phyloP scores from a whole-genome alignment of 768 basidiomycete species.

The Lactarius deliciosus region DNA sequence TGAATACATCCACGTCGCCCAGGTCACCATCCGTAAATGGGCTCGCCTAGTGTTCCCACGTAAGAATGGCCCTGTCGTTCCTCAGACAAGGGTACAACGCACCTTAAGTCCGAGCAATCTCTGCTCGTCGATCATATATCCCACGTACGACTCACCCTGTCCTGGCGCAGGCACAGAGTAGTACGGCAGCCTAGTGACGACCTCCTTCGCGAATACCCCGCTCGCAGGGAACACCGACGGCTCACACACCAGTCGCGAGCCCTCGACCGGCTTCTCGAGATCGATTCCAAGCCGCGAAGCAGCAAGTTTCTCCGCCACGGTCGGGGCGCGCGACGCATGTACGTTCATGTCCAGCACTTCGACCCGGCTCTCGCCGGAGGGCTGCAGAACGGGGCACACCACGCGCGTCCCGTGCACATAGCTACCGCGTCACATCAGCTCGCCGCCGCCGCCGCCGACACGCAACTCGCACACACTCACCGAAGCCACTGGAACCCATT shows the following conservation, averaged over 20 bases:
- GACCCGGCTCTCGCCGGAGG: constrained; percentile 21
- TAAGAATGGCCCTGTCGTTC: neutral
- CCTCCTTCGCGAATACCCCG: constrained; percentile 31
- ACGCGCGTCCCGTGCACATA: constrained; percentile 46
- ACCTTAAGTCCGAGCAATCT: constrained; percentile 41
- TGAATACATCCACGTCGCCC: constrained; percentile 41
- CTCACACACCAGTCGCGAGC: constrained; percentile 14
- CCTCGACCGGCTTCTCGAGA: neutral
- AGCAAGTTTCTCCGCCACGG: constrained; percentile 6
- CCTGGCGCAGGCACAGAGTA: constrained; percentile 21
- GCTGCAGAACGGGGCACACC: constrained; percentile 32
- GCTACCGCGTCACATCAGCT: neutral
- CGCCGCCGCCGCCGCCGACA: neutral
- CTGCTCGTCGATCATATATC: constrained; percentile 44
- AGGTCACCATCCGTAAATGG: constrained; percentile 38
- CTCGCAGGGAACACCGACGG: constrained; percentile 16
- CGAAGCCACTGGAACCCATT: constrained; percentile 42
- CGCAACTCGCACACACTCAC: constrained; percentile 2
- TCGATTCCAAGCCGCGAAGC: constrained; percentile 16
- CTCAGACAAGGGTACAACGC: neutral
- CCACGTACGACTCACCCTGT: constrained; percentile 33
- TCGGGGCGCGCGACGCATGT: constrained; percentile 20
- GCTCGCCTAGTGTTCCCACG: constrained; percentile 28
- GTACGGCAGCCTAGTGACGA: constrained; percentile 37
- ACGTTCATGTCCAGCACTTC: constrained; percentile 39